phyloP scores from a whole-genome alignment of 148 eudicot genomes.

The Beta vulgaris region DNA sequence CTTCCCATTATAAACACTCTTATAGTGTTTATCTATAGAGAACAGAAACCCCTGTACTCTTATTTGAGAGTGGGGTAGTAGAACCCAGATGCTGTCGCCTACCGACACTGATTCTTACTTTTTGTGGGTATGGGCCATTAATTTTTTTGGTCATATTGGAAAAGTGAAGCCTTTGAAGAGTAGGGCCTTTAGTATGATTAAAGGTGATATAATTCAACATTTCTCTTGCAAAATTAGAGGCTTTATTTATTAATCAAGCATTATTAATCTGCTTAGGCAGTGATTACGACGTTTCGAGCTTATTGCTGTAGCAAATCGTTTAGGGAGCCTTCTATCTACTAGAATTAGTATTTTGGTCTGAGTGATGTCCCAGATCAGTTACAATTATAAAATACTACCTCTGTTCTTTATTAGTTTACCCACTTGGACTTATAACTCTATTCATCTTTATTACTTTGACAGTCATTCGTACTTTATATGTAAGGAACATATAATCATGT shows the following conservation, averaged over 20 bases:
- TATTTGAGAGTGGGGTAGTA: slow-evolving; percentile 15
- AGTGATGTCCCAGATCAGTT: no score
- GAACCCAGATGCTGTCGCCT: slow-evolving; percentile 16
- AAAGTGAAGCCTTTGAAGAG: not conserved
- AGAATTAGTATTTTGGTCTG: no score
- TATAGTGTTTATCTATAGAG: not conserved
- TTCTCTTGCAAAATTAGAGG: not conserved
- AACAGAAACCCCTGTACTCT: not conserved
- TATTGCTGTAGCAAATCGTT: no score
- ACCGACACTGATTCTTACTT: slow-evolving; percentile 23
- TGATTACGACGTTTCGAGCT: no score
- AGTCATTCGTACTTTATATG: no score
- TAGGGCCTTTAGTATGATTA: not conserved
- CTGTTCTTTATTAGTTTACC: no score
- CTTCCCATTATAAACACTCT: no score
- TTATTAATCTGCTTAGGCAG: not conserved
- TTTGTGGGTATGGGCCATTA: not conserved
- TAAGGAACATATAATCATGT: no score
- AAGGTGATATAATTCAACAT: not conserved
- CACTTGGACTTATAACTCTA: no score
- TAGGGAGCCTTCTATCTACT: no score
- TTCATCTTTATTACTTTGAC: no score
- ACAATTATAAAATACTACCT: no score
- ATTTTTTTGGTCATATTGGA: not conserved
- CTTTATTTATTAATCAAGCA: not conserved